These are phyloP conservation scores for Zygoascus sp. DNA, from an alignment of 1,139 yeast genomes.

Conservation along the genomic window DNA sequence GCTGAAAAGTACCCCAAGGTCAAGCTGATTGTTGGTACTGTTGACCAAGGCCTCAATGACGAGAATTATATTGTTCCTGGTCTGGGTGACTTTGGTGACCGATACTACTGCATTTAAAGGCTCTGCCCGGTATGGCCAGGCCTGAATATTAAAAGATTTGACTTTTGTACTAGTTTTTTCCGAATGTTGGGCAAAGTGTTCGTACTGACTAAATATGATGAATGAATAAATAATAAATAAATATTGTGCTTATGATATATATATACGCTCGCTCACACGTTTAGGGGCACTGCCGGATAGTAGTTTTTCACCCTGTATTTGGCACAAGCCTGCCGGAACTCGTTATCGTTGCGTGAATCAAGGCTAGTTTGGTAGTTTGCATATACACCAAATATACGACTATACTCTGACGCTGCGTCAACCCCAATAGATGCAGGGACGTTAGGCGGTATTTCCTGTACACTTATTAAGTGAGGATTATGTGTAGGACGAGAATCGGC, in stretches of 20 bases:
- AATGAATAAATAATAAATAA: too few relatives aligned
- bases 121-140: too few relatives aligned
- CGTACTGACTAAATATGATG: too few relatives aligned
- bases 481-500: neutral
- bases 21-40: constrained; percentile 87
- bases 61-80: constrained; percentile 88
- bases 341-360: constrained; percentile 18
- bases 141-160: too few relatives aligned
- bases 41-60: constrained; percentile 81
- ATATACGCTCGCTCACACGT: too few relatives aligned
- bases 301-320: constrained; percentile 17
- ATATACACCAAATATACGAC: constrained; percentile 18
- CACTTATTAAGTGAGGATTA: constrained; percentile 11
- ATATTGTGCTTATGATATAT: neutral
- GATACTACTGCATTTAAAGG: constrained; percentile 88
- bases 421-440: neutral
- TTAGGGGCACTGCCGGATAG: constrained; percentile 23
- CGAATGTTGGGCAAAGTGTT: too few relatives aligned
- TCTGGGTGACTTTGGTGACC: constrained; percentile 95
- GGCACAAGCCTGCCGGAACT: constrained; percentile 14
- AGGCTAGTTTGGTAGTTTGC: constrained; percentile 16
- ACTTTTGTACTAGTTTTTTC: too few relatives aligned
- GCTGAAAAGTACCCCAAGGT: constrained; percentile 75
- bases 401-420: constrained; percentile 12
- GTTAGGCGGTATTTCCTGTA: constrained; percentile 19